These are phyloP conservation scores for Maudiozyma barnettii DNA, from an alignment of 805 yeast genomes.

Conservation along the genomic window DNA sequence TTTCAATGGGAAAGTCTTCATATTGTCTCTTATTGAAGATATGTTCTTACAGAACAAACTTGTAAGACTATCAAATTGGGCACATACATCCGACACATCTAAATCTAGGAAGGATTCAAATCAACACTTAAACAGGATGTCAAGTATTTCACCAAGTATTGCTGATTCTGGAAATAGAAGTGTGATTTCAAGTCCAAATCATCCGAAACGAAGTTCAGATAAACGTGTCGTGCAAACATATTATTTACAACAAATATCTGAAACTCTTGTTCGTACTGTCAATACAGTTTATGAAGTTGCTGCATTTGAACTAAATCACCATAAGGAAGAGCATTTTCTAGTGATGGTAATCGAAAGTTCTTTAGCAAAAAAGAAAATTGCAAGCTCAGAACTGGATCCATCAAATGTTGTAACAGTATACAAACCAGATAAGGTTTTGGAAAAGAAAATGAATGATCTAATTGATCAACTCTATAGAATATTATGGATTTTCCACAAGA, in stretches of 20 bases:
- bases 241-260: slow-evolving; percentile 79
- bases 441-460: slow-evolving; percentile 24
- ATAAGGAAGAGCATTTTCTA: slow-evolving; percentile 62
- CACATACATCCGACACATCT: slow-evolving; percentile 28
- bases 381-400: neutral
- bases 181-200: neutral
- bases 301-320: slow-evolving; percentile 55
- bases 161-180: neutral
- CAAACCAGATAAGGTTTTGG: slow-evolving; percentile 13
- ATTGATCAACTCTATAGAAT: slow-evolving; percentile 29
- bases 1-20: slow-evolving; percentile 76
- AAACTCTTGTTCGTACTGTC: slow-evolving; percentile 72
- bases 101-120: slow-evolving; percentile 8
- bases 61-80: slow-evolving; percentile 27
- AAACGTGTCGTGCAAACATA: slow-evolving; percentile 36
- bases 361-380: slow-evolving; percentile 28
- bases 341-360: slow-evolving; percentile 78
- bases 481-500: slow-evolving; percentile 48
- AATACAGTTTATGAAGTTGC: slow-evolving; percentile 82
- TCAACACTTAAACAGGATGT: neutral
- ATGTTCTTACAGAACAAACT: slow-evolving; percentile 57
- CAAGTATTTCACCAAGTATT: neutral
- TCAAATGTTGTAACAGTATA: slow-evolving; percentile 4
- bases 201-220: neutral
- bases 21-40: slow-evolving; percentile 86